Evolutionary conservation across 2,329 filamentous ascomycete species (phyloP).

Genomic region (Diplodia corticola): DNA sequence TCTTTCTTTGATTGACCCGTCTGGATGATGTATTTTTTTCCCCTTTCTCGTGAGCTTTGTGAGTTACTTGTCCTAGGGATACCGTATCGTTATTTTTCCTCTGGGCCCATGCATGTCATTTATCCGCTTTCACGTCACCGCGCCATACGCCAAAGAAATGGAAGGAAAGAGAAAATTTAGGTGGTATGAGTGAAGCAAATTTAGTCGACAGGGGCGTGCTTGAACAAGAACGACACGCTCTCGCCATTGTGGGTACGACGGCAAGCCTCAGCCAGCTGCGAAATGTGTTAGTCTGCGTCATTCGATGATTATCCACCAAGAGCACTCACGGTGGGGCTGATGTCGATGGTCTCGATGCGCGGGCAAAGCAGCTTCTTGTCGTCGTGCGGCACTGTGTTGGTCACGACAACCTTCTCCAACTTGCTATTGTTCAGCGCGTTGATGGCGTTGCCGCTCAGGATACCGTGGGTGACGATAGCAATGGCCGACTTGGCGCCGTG

Average conservation of each 20-base stretch:
- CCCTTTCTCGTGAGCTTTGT: not conserved
- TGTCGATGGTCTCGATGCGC: slow-evolving; percentile 86
- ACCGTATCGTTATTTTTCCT: not conserved
- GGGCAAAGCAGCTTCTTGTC: slow-evolving; percentile 78
- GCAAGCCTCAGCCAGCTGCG: slow-evolving; percentile 66
- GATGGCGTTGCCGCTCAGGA: slow-evolving; percentile 84
- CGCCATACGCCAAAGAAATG: slow-evolving; percentile 21
- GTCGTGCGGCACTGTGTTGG: slow-evolving; percentile 80
- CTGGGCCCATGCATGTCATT: not conserved
- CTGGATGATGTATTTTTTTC: not conserved
- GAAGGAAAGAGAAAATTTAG: not conserved
- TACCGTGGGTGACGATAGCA: slow-evolving; percentile 93
- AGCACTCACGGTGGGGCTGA: slow-evolving; percentile 69
- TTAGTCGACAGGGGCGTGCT: slow-evolving; percentile 60
- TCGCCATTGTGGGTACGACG: slow-evolving; percentile 71
- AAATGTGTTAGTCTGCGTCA: slow-evolving; percentile 21
- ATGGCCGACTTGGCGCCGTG: slow-evolving; percentile 86
- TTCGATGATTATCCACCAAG: not conserved
- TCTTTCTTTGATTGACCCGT: not conserved
- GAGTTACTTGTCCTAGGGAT: not conserved
- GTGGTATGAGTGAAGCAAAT: not conserved
- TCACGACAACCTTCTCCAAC: slow-evolving; percentile 79
- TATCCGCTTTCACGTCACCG: slow-evolving; percentile 7
- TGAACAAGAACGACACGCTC: slow-evolving; percentile 70
- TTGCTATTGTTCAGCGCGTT: slow-evolving; percentile 79